These are phyloP conservation scores for Exophiala sp. DNA, from an alignment of 2,329 filamentous ascomycete genomes.

Conservation along the genomic window DNA sequence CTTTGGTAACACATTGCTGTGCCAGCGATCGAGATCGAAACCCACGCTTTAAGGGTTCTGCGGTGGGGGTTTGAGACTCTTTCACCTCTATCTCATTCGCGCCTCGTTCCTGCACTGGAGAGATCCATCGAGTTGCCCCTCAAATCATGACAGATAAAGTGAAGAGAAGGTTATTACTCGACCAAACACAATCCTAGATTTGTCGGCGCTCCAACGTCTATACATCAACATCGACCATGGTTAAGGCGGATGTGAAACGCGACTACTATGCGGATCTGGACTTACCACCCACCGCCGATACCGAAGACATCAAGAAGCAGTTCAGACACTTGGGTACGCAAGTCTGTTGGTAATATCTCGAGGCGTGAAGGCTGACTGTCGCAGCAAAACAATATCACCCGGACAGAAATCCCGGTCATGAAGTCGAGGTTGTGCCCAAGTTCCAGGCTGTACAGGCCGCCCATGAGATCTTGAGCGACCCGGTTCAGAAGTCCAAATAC, in stretches of 20 bases:
- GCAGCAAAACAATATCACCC: constrained; percentile 80
- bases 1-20: background rate
- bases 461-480: constrained; percentile 69
- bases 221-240: constrained; percentile 49
- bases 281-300: constrained; percentile 62
- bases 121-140: background rate
- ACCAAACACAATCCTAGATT: constrained; percentile 8
- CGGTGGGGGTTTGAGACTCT: background rate
- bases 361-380: constrained; percentile 21
- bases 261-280: constrained; percentile 87
- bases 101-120: background rate
- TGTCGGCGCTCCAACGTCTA: background rate
- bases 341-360: constrained; percentile 23
- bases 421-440: constrained; percentile 72
- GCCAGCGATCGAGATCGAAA: background rate
- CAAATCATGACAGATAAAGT: constrained; percentile 22
- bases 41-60: background rate
- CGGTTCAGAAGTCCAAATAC: constrained; percentile 57
- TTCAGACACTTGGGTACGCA: constrained; percentile 74
- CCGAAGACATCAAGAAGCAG: constrained; percentile 77
- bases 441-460: constrained; percentile 86
- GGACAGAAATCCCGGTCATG: constrained; percentile 80
- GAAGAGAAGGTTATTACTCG: constrained; percentile 21
- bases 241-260: constrained; percentile 63
- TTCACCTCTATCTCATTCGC: constrained; percentile 7